Base-by-base conservation (phyloP, 148 eudicot species). In the Camellia sinensis region DNA sequence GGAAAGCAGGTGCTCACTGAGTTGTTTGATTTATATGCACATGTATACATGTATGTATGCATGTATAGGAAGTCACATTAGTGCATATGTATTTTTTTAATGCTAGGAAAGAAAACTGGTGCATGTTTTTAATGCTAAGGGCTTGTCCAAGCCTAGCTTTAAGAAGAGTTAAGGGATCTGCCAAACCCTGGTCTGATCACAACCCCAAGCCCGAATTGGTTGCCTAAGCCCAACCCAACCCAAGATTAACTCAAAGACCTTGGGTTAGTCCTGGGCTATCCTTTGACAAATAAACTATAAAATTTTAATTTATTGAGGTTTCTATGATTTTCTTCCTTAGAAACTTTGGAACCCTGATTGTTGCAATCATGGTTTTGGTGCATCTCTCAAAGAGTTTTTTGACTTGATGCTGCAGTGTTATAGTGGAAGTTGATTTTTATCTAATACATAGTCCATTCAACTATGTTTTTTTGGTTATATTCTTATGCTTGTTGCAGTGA, bases 1-100 rank as follows among this genome's bases (percentile, higher is more conserved):
- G 99, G 89, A 80, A 93, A 90, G 67, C 93, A 90, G 98, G 99
- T 96, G 79, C 21, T 37, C 8, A 61, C 40, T 62, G 14, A 67
- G 50, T 67, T 68, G 60, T 64, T 71, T 71, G 22, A 45, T 59
- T 0, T 44, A 2, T 5, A 15, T 67, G 13, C 19, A 57, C 40
- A 15, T 56, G 21, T 56, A 44, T 29, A 15, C 0, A 29, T 41
- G 74, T 9, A 41, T 68, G 43, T 19, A 41, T 64, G 70, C 45
- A 66, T 66, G 70, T 66, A 66, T 4, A 11, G 37, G 70, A 66
- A 37, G 45, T 40, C 67, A 63, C 40, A 59, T 63, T 21, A 3
- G 19, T 13, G 21, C 1, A 11, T 7, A 75, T 57, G 48, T 37
- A 0, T 15, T 7, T 17, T 15, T 61, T 3, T 61, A 29, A 9